Evolutionary conservation across 352 stramenopile species (phyloP).

Genomic region (Globisporangium nunn): DNA sequence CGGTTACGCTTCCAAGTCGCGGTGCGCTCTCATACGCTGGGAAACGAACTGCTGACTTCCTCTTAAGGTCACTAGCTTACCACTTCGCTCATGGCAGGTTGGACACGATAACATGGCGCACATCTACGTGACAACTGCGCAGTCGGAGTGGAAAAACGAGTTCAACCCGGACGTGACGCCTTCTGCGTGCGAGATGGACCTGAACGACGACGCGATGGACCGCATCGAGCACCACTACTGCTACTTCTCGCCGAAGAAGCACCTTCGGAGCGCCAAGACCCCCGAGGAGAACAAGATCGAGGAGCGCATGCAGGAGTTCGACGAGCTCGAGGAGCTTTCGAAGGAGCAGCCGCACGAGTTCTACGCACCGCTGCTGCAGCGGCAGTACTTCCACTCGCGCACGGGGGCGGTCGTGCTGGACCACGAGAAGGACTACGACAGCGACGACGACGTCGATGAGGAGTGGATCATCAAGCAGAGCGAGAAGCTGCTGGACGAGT

Average conservation of each 20-base stretch:
- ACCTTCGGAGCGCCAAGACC: constrained; percentile 12
- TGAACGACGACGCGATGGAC: constrained; percentile 40
- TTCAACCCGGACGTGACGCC: constrained; percentile 16
- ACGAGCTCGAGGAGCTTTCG: constrained; percentile 53
- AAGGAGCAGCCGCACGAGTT: constrained; percentile 58
- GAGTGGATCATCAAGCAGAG: constrained; percentile 86
- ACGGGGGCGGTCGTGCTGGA: constrained; percentile 77
- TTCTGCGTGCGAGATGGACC: constrained; percentile 46
- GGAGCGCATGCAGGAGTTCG: constrained; percentile 63
- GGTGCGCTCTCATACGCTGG: constrained; percentile 16
- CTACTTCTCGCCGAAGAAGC: constrained; percentile 51
- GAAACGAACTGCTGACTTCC: too few relatives aligned
- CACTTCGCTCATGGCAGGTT: constrained; percentile 21
- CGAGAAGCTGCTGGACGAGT: constrained; percentile 82
- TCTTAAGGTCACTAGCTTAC: too few relatives aligned
- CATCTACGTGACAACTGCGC: constrained; percentile 71
- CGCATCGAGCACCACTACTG: constrained; percentile 63
- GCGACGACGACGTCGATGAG: constrained; percentile 84
- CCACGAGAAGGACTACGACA: constrained; percentile 83
- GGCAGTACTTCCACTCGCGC: constrained; percentile 86
- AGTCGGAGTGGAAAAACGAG: constrained; percentile 20
- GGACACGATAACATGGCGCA: constrained; percentile 75
- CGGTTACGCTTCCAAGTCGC: constrained; percentile 74
- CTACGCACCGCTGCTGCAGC: constrained; percentile 67
- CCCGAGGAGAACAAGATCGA: constrained; percentile 35